Evolutionary conservation across 1,284 basidiomycete genomes (phyloP).

Genomic region (Irpex sp.): DNA sequence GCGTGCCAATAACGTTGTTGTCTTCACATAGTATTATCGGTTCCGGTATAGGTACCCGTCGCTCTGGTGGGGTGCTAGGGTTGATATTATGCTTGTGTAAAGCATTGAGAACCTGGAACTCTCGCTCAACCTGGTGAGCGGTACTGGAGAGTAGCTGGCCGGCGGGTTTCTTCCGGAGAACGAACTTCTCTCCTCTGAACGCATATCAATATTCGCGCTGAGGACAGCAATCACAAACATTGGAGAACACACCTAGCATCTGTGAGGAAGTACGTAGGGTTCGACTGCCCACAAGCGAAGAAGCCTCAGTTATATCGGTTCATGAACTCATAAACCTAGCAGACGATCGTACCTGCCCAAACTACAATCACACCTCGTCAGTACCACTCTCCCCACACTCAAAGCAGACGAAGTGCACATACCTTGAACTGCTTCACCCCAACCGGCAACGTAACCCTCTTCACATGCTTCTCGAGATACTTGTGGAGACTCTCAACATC

Average conservation of each 20-base stretch:
- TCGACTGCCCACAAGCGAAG: slow-evolving; percentile 54
- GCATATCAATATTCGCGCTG: background rate
- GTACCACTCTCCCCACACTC: background rate
- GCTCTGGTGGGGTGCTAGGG: slow-evolving; percentile 43
- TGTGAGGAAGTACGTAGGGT: slow-evolving; percentile 91
- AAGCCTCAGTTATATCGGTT: background rate
- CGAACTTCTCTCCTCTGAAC: slow-evolving; percentile 61
- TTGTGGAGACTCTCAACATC: slow-evolving; percentile 62
- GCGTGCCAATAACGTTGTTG: slow-evolving; percentile 73
- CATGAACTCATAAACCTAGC: background rate
- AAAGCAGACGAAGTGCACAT: slow-evolving; percentile 25
- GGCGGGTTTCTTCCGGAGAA: slow-evolving; percentile 92
- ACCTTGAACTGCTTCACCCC: slow-evolving; percentile 91
- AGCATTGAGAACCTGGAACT: slow-evolving; percentile 79
- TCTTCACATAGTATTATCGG: slow-evolving; percentile 86
- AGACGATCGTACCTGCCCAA: slow-evolving; percentile 61
- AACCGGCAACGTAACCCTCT: slow-evolving; percentile 63
- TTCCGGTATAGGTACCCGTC: slow-evolving; percentile 80
- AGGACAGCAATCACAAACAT: no score
- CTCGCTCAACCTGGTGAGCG: slow-evolving; percentile 92
- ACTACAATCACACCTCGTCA: slow-evolving; percentile 41
- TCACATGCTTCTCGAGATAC: slow-evolving; percentile 63
- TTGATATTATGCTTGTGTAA: slow-evolving; percentile 71
- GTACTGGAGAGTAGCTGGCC: slow-evolving; percentile 84
- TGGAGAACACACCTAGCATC: no score